These are phyloP conservation scores for Penicillium sp. DNA, from an alignment of 2,329 filamentous ascomycete species.

Conservation along the genomic window DNA sequence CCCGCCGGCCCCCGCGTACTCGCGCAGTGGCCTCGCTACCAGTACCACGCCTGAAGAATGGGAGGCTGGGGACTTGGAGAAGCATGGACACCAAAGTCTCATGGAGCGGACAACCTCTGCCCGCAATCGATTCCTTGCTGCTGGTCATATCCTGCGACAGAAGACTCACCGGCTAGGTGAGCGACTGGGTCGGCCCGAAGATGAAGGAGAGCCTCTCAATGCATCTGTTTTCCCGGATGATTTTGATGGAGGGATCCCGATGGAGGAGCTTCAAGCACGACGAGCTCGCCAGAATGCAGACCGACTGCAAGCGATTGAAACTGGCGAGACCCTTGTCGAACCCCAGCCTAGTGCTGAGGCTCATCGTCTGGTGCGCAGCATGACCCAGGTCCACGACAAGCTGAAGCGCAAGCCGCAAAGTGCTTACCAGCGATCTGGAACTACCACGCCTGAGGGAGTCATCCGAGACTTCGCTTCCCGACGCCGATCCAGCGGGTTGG, in stretches of 20 bases:
- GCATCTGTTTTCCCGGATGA: slow-evolving; percentile 31
- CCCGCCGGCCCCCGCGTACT: slow-evolving; percentile 22
- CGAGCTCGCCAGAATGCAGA: slow-evolving; percentile 19
- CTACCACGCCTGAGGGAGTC: slow-evolving; percentile 29
- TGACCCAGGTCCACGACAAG: slow-evolving; percentile 28
- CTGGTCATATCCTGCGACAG: slow-evolving; percentile 28
- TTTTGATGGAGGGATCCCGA: slow-evolving; percentile 23
- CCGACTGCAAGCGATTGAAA: slow-evolving; percentile 13
- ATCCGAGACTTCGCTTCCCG: slow-evolving; percentile 23
- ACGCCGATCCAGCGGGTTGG: slow-evolving; percentile 25
- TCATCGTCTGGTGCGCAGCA: slow-evolving; percentile 37
- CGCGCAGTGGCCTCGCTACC: slow-evolving; percentile 12
- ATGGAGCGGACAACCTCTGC: slow-evolving; percentile 18
- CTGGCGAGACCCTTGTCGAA: slow-evolving; percentile 17
- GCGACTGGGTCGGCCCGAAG: slow-evolving; percentile 29
- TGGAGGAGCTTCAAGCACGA: slow-evolving; percentile 21
- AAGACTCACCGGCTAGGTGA: slow-evolving; percentile 29
- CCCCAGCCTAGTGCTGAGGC: slow-evolving; percentile 33
- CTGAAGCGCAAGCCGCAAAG: slow-evolving; percentile 28
- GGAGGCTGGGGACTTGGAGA: slow-evolving; percentile 10
- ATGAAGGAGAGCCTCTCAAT: slow-evolving; percentile 31
- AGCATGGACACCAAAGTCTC: slow-evolving; percentile 3
- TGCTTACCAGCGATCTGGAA: slow-evolving; percentile 33
- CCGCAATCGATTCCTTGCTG: slow-evolving; percentile 26
- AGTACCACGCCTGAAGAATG: slow-evolving; percentile 7